phyloP scores from a whole-genome alignment of 2,329 filamentous ascomycete genomes.

The Thelonectria rubi region DNA sequence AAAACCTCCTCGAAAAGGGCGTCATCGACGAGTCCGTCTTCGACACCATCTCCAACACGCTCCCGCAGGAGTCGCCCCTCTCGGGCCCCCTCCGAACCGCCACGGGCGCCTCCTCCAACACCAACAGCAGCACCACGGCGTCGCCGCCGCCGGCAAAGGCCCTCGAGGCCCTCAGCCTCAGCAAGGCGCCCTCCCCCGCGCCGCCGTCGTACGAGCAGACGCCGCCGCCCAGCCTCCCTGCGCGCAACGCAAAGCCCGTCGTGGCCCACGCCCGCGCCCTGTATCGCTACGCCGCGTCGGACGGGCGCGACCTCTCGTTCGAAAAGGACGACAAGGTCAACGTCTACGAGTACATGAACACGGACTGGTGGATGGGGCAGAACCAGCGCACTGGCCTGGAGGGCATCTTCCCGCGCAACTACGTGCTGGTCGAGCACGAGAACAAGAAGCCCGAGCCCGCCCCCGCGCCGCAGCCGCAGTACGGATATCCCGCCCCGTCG shows the following conservation, averaged over 20 bases:
- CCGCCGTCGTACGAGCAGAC: constrained; percentile 64
- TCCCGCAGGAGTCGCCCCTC: constrained; percentile 76
- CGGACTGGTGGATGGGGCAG: constrained; percentile 94
- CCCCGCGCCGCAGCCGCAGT: constrained; percentile 45
- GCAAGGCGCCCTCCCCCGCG: constrained; percentile 48
- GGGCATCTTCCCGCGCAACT: constrained; percentile 95
- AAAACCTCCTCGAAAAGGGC: constrained; percentile 84
- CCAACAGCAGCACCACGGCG: constrained; percentile 41
- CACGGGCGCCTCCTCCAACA: constrained; percentile 46
- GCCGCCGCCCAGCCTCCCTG: constrained; percentile 53
- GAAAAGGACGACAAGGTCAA: constrained; percentile 82
- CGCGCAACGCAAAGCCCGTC: constrained; percentile 60
- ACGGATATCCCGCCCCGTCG: constrained; percentile 48
- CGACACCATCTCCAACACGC: constrained; percentile 75
- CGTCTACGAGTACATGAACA: constrained; percentile 93
- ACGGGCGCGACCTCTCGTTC: constrained; percentile 83
- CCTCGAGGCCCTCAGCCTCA: constrained; percentile 54
- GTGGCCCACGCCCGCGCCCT: constrained; percentile 81
- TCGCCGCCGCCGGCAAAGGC: constrained; percentile 47
- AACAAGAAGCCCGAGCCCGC: constrained; percentile 50
- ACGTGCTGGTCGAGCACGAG: constrained; percentile 79
- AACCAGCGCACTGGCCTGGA: constrained; percentile 84
- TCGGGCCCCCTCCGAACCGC: constrained; percentile 57
- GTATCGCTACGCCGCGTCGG: constrained; percentile 82
- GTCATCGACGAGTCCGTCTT: constrained; percentile 80